Evolutionary conservation across 805 yeast species (phyloP), one percentile per base, ranked within the genome.

Genomic region (Pichia rugopelliculosa): DNA sequence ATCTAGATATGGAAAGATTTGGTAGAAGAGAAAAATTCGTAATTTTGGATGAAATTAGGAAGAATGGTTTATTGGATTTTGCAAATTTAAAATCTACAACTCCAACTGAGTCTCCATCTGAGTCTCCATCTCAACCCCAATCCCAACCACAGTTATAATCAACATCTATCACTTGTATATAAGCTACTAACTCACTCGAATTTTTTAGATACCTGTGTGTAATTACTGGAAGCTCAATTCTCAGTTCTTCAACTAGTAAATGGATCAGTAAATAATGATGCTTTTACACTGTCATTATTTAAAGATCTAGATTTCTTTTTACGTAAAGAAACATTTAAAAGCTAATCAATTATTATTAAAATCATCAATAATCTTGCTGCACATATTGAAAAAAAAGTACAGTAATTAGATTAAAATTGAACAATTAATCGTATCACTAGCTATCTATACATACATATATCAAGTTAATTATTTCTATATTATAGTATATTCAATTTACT

Each of bases 21-120:
- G 73, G 74, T 51, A 79, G 87, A 21, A 78, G 85, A 57, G 85
- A 84, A 58, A 84, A 84, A 62, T 74, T 77, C 51, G 80, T 79
- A 3, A 65, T 85, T 48, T 70, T 87, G 56, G 83, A 81, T 57
- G 80, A 78, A 53, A 64, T 86, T 58, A 70, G 78, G 48, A 67
- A 63, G 40, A 58, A 51, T 26, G 60, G 64, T 48, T 50, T 58
- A 25, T 41, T 42, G 3, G 65, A 64, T 37, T 54, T 57, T 13
- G 26, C 38, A 41, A 30, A 48, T 18, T n/a, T 23, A n/a, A 11
- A 39, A 13, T 18, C 43, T 18, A 23, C 15, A 22, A 3, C 24
- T 24, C 34, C 34, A 30, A n/a, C 15, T 21, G 18, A 21, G 3
- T 21, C 17, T 22, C 17, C 37, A 18, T 3, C 36, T 6, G 25